Evolutionary conservation across 2,329 filamentous ascomycete genomes (phyloP).

Genomic region (Fusarium sp.): DNA sequence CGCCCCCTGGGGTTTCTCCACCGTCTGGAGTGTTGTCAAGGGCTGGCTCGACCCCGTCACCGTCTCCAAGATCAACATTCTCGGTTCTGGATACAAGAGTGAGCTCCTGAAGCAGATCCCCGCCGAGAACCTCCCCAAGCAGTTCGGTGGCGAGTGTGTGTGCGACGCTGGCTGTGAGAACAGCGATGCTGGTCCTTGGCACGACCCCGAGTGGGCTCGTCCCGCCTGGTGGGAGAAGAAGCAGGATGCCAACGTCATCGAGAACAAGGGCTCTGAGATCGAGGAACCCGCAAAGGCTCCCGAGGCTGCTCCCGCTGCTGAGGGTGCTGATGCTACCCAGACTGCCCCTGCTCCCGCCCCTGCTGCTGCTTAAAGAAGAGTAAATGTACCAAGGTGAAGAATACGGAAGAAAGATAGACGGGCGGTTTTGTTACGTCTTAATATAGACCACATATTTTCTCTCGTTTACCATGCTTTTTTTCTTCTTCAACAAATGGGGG

Average conservation of each 20-base stretch:
- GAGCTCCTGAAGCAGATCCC: constrained; percentile 88
- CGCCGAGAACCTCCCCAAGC: constrained; percentile 87
- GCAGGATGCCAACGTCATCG: constrained; percentile 52
- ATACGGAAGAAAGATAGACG: constrained; percentile 31
- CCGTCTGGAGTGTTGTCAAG: constrained; percentile 88
- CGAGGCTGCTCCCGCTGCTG: constrained; percentile 49
- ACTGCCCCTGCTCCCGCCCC: constrained; percentile 46
- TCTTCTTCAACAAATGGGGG: constrained; percentile 1
- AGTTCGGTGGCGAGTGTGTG: constrained; percentile 85
- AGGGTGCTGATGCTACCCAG: constrained; percentile 51
- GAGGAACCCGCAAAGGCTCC: constrained; percentile 49
- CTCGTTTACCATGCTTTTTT: constrained; percentile 35
- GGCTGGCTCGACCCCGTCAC: constrained; percentile 97
- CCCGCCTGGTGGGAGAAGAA: constrained; percentile 73
- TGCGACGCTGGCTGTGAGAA: constrained; percentile 86
- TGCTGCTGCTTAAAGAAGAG: constrained; percentile 49
- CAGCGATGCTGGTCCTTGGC: constrained; percentile 93
- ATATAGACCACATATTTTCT: constrained; percentile 41
- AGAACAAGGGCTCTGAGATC: constrained; percentile 56
- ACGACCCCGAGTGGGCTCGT: constrained; percentile 74
- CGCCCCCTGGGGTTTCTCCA: constrained; percentile 93
- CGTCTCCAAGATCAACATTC: constrained; percentile 93
- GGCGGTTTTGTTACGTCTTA: constrained; percentile 31
- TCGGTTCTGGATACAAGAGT: constrained; percentile 83
- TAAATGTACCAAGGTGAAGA: constrained; percentile 7